Conservation (phyloP, 2,329 filamentous ascomycete genomes). For the Geosmithia morbida region DNA sequence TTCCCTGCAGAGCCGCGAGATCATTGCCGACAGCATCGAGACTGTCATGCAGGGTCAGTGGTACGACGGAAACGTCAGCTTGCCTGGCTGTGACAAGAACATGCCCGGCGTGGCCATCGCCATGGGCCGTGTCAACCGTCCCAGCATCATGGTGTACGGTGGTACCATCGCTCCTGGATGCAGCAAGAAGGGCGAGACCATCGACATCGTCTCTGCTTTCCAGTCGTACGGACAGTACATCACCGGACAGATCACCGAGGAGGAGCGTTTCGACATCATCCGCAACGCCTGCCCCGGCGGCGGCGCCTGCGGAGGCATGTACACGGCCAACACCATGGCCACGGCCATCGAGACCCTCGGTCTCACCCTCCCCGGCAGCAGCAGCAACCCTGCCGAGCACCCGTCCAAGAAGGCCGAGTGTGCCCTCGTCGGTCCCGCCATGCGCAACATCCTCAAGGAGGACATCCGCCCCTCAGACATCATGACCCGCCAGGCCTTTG, state of each 20-base stretch:
- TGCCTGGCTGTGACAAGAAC: slow-evolving; percentile 98
- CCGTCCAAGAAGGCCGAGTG: slow-evolving; percentile 61
- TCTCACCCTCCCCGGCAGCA: slow-evolving; percentile 71
- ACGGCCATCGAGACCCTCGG: slow-evolving; percentile 89
- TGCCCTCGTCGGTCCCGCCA: slow-evolving; percentile 53
- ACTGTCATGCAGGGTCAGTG: slow-evolving; percentile 98
- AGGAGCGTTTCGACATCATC: slow-evolving; percentile 88
- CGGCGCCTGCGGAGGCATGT: slow-evolving; percentile 76
- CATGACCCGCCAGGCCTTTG: slow-evolving; percentile 66
- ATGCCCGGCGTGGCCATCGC: slow-evolving; percentile 91
- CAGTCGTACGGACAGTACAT: slow-evolving; percentile 96
- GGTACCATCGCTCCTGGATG: slow-evolving; percentile 89
- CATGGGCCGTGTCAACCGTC: slow-evolving; percentile 89
- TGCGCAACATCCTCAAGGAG: slow-evolving; percentile 60
- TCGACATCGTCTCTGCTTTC: slow-evolving; percentile 96
- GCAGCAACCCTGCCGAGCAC: slow-evolving; percentile 64
- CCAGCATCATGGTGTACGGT: slow-evolving; percentile 95
- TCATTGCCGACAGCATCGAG: slow-evolving; percentile 97
- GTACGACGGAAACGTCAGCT: slow-evolving; percentile 95
- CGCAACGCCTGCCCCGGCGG: slow-evolving; percentile 59
- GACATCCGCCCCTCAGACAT: slow-evolving; percentile 69
- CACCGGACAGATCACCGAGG: slow-evolving; percentile 78
- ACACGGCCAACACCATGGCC: slow-evolving; percentile 89
- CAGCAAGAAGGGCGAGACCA: slow-evolving; percentile 56
- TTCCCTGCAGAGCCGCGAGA: slow-evolving; percentile 83